Conservation (phyloP, 176 grass and related monocot species). For the Aegilops speltoides region DNA sequence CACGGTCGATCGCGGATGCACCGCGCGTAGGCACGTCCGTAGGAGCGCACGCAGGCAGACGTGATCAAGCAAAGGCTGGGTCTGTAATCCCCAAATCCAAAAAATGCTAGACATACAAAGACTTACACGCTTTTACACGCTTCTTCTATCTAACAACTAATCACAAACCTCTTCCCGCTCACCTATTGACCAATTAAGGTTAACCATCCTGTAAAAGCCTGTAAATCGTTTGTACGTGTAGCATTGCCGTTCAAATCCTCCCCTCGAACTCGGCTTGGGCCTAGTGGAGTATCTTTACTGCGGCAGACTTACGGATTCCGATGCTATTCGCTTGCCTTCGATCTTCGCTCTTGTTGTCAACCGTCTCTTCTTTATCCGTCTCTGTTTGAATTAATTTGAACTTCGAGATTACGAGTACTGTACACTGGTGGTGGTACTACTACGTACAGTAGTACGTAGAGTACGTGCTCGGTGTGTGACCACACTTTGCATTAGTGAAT, state of each 20-base stretch:
- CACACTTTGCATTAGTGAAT: neutral
- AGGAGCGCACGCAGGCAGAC: neutral
- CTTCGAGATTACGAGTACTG: slow-evolving; percentile 4
- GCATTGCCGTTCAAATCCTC: slow-evolving; percentile 9
- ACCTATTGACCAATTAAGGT: too few relatives aligned
- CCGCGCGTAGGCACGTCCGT: neutral
- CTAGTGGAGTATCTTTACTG: slow-evolving; percentile 3
- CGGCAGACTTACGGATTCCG: neutral
- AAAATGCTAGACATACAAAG: too few relatives aligned
- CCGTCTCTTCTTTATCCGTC: neutral
- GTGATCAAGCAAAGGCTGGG: slow-evolving; percentile 11
- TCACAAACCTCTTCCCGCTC: too few relatives aligned
- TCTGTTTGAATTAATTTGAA: slow-evolving; percentile 16
- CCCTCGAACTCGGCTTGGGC: neutral
- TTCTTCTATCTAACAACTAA: too few relatives aligned
- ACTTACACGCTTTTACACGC: too few relatives aligned
- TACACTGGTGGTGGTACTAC: neutral
- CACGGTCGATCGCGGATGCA: neutral
- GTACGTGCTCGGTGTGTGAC: neutral
- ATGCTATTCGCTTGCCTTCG: neutral
- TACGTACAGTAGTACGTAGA: neutral
- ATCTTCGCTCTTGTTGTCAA: neutral
- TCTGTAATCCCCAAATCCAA: neutral
- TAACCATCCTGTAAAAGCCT: too few relatives aligned
- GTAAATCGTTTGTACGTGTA: too few relatives aligned